These are phyloP conservation scores for Phytopythium vexans DNA, from an alignment of 352 stramenopile genomes.

Conservation along the genomic window DNA sequence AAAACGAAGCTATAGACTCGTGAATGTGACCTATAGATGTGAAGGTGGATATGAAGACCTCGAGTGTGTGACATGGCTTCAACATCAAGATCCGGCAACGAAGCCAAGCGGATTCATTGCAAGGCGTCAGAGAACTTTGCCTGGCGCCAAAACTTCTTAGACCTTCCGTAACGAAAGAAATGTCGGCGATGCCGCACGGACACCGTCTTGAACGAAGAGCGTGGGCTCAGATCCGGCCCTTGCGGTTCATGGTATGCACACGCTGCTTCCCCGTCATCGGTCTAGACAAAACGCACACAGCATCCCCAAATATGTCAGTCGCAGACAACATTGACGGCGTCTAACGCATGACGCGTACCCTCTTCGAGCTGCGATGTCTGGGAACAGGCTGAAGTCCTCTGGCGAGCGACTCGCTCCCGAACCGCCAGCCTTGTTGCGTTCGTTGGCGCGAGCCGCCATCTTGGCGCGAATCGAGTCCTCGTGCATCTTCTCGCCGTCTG, in stretches of 20 bases:
- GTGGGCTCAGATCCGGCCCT: slow-evolving; percentile 46
- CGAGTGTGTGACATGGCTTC: too few species aligned
- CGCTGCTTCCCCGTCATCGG: slow-evolving; percentile 23
- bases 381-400: slow-evolving; percentile 45
- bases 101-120: too few species aligned
- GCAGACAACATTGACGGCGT: neutral
- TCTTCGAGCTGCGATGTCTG: slow-evolving; percentile 39
- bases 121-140: too few species aligned
- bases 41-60: too few species aligned
- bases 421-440: slow-evolving; percentile 38
- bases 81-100: too few species aligned
- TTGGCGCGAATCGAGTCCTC: slow-evolving; percentile 55
- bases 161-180: too few species aligned
- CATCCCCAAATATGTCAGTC: neutral
- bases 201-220: neutral
- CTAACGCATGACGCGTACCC: slow-evolving; percentile 23
- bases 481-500: slow-evolving; percentile 42
- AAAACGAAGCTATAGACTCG: too few species aligned
- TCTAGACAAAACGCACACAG: slow-evolving; percentile 12
- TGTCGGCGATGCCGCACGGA: neutral
- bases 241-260: slow-evolving; percentile 46
- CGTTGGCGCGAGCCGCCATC: slow-evolving; percentile 43
- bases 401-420: slow-evolving; percentile 27
- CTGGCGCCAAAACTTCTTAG: too few species aligned
- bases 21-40: too few species aligned